Evolutionary conservation across 1,139 yeast species (phyloP).

Genomic region (Magnusiomyces clavatus): DNA sequence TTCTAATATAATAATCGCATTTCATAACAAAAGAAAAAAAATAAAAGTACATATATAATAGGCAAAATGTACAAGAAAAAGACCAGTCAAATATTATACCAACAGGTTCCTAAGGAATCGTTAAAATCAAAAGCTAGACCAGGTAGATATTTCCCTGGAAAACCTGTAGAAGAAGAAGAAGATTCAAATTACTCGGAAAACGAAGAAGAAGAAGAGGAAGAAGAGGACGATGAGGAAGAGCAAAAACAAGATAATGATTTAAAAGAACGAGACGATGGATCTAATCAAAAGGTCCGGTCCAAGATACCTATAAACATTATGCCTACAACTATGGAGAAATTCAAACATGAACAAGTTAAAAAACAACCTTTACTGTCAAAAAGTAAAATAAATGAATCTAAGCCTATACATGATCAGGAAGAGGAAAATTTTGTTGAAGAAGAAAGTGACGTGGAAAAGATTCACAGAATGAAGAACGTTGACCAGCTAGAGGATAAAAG

Average conservation of each 20-base stretch:
- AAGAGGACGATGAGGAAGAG: conserved; percentile 11
- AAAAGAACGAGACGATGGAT: no score
- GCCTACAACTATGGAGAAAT: neutral
- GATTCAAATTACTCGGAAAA: conserved; percentile 21
- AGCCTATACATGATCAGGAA: no score
- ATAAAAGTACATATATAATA: no score
- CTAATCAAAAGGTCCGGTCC: conserved; percentile 8
- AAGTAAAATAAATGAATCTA: conserved; percentile 9
- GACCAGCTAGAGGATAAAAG: neutral
- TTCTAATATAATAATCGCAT: no score
- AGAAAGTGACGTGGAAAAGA: conserved; percentile 11
- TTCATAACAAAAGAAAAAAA: no score
- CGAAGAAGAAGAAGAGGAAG: conserved; percentile 14
- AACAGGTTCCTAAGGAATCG: no score
- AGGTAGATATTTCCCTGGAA: conserved; percentile 23
- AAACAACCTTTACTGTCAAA: neutral
- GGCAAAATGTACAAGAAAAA: no score
- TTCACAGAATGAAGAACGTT: neutral
- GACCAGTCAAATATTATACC: no score
- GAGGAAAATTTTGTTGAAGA: neutral
- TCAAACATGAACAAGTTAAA: neutral
- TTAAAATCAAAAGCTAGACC: no score
- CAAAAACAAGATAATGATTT: neutral
- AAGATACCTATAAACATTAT: conserved; percentile 2
- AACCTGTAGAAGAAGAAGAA: conserved; percentile 19